phyloP scores from a whole-genome alignment of 2,329 filamentous ascomycete genomes.

The Neophaeococcomyces aloes region DNA sequence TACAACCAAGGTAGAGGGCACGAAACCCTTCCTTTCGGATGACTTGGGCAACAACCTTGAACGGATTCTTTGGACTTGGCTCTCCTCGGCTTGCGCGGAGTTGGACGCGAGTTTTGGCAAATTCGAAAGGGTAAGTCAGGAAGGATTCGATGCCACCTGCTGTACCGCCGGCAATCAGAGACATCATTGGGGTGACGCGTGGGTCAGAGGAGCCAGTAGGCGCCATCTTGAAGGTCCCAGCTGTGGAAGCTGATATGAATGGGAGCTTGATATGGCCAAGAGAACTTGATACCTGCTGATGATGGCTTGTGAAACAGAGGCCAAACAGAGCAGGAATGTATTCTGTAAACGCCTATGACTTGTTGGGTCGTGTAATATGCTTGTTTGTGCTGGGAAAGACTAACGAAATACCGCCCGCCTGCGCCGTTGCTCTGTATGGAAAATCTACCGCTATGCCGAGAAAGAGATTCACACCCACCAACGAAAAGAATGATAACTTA shows the following conservation, averaged over 20 bases:
- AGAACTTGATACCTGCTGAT: neutral
- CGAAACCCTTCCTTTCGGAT: slow-evolving; percentile 46
- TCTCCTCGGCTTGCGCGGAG: slow-evolving; percentile 34
- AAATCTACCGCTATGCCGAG: too few relatives aligned
- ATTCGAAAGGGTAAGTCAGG: slow-evolving; percentile 50
- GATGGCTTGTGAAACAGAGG: neutral
- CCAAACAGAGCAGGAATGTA: too few relatives aligned
- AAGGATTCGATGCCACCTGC: slow-evolving; percentile 46
- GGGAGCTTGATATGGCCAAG: neutral
- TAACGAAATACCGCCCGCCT: too few relatives aligned
- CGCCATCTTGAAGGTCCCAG: slow-evolving; percentile 1
- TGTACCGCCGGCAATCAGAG: slow-evolving; percentile 40
- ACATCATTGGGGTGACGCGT: slow-evolving; percentile 31
- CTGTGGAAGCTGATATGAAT: too few relatives aligned
- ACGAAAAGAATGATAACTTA: too few relatives aligned
- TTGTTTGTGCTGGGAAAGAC: too few relatives aligned
- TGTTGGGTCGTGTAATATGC: too few relatives aligned
- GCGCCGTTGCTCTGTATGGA: too few relatives aligned
- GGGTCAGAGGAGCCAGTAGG: slow-evolving; percentile 5
- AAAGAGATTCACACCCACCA: too few relatives aligned
- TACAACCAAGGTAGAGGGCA: slow-evolving; percentile 54
- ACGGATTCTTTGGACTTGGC: slow-evolving; percentile 45
- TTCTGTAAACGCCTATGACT: too few relatives aligned
- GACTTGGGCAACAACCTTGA: slow-evolving; percentile 45
- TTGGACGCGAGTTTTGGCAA: slow-evolving; percentile 55